Evolutionary conservation across 495 filamentous ascomycete species (phyloP), one percentile per base, ranked within the genome.

Genomic region (Penicillium egyptiacum): DNA sequence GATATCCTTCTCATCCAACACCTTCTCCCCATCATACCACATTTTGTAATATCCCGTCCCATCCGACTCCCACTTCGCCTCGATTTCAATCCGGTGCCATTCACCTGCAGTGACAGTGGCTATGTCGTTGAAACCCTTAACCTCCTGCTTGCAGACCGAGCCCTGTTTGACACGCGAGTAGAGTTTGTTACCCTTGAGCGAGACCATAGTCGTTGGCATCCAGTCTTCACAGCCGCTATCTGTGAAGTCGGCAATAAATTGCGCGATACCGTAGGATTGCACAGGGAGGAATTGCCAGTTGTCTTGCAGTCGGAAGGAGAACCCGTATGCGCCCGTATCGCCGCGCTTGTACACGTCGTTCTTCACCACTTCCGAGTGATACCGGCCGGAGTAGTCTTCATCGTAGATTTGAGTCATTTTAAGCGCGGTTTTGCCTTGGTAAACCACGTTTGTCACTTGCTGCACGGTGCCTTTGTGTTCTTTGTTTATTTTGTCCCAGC

Each of bases 201-300:
- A 81, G 26, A 84, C 65, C 81, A 84, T 81, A 35, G 70, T 77
- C 17, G 70, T 72, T 0, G 81, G 81, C 78, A 82, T 81, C 53
- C 63, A 84, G 35, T 73, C 72, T 45, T 83, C 81, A 52, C 80
- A 81, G 23, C 70, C 67, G 4, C 73, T 69, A 53, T 77, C 71
- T 1, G 61, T 62, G 61, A 83, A 81, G 57, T 82, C 71, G 53
- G 79, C 79, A 59, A 84, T 84, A 66, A 82, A 84, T 57, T 84
- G 81, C 0, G 75, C 79, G 43, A 83, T 53, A 60, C 83, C 81
- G 65, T 77, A 84, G 25, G 59, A 68, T 62, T 83, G 80, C 0
- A 72, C 68, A 20, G 75, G 73, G 25, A 55, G 51, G 60, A 78
- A 79, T 55, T 83, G 65, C 81, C 81, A 84, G 62, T 68, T 33